Percentiles rank a stretch among this genome's conserved stretches.
These are phyloP conservation scores for Fomitopsis palustris DNA, from an alignment of 1,284 basidiomycete genomes.

Conservation along the genomic window DNA sequence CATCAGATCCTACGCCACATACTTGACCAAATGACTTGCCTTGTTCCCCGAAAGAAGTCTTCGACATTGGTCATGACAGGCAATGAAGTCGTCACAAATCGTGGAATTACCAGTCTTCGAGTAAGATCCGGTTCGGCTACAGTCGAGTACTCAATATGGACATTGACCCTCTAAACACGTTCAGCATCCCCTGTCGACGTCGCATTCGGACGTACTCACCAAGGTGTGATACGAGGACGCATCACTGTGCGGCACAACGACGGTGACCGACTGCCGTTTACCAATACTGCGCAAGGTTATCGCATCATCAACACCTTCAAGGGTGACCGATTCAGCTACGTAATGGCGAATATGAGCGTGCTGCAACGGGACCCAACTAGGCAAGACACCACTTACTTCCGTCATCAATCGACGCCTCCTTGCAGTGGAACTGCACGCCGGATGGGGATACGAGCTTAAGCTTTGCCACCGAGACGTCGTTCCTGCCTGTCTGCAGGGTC, in stretches of 20 bases:
- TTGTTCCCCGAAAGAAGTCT: conserved; percentile 77
- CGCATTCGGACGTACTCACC: conserved; percentile 31
- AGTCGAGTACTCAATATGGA: conserved; percentile 63
- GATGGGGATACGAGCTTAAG: conserved; percentile 52
- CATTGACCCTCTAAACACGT: conserved; percentile 51
- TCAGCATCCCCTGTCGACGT: neutral
- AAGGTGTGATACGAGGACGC: conserved; percentile 51
- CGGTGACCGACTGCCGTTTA: conserved; percentile 38
- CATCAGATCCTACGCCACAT: neutral
- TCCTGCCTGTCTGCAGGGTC: conserved; percentile 61
- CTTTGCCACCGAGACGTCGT: conserved; percentile 48
- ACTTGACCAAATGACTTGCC: conserved; percentile 6
- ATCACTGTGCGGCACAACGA: conserved; percentile 58
- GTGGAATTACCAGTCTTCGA: conserved; percentile 50
- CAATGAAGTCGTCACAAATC: conserved; percentile 58
- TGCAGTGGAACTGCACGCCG: conserved; percentile 46
- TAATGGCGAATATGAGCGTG: neutral
- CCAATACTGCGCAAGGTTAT: conserved; percentile 47
- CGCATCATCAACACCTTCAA: conserved; percentile 38
- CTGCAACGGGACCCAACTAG: neutral
- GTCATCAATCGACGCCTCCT: conserved; percentile 39
- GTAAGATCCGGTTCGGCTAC: conserved; percentile 44
- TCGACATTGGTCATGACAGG: conserved; percentile 83
- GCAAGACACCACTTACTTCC: conserved; percentile 26
- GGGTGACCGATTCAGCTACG: conserved; percentile 10